Percentiles rank a stretch among this genome's conserved stretches.
phyloP scores from a whole-genome alignment of 352 stramenopile species.

The Globisporangium echinulatum region DNA sequence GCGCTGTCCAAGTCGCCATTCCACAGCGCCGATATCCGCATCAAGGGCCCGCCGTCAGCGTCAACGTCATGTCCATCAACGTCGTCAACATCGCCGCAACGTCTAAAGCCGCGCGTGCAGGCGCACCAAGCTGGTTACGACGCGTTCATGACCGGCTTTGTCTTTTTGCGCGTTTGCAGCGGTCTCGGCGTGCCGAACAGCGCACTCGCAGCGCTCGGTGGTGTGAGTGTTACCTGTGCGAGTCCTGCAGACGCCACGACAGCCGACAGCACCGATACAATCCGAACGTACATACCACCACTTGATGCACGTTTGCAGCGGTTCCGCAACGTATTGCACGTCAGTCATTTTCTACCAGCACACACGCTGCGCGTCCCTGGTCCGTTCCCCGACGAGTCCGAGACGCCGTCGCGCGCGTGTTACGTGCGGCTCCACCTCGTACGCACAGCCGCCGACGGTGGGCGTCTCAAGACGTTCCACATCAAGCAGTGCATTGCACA shows the following conservation, averaged over 20 bases:
- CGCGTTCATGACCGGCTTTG: constrained; percentile 71
- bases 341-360: constrained; percentile 60
- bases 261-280: background rate
- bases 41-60: constrained; percentile 10
- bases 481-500: constrained; percentile 68
- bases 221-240: background rate
- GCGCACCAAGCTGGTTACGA: constrained; percentile 76
- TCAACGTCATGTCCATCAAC: background rate
- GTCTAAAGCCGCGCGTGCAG: constrained; percentile 20
- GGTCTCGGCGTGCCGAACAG: constrained; percentile 55
- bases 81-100: background rate
- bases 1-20: constrained; percentile 59
- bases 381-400: constrained; percentile 30
- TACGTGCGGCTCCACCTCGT: constrained; percentile 55
- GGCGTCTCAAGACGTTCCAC: constrained; percentile 54
- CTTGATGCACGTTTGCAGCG: constrained; percentile 19
- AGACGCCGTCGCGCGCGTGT: constrained; percentile 38
- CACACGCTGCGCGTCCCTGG: constrained; percentile 36
- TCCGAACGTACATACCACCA: background rate
- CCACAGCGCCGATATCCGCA: constrained; percentile 42
- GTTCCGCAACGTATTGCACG: constrained; percentile 40
- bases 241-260: background rate
- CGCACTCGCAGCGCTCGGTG: constrained; percentile 26
- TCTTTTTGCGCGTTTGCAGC: constrained; percentile 64
- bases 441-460: constrained; percentile 28